Evolutionary conservation across 2,329 filamentous ascomycete genomes (phyloP), one percentile per base, ranked within the genome.

Genomic region (Sphaerulina vaccinii): DNA sequence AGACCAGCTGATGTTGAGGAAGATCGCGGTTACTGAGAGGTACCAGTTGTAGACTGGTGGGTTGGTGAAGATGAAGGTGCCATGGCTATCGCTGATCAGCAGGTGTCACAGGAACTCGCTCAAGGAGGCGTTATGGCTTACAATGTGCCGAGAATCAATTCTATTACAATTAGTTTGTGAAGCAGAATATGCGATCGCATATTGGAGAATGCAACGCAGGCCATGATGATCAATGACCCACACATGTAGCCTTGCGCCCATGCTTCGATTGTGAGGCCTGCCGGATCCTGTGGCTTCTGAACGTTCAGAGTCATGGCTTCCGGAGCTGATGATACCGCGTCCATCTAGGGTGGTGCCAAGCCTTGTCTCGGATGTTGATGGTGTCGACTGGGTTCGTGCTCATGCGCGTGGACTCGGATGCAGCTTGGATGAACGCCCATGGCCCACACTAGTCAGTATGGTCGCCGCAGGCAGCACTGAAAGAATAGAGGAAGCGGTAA

Each of bases 41-140:
- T 83, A 86, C 83, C 83, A 86, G 42, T 79, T 81, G 62, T 83
- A 84, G 2, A 72, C 71, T 0, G 79, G 79, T 7, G 72, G 73
- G 54, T 75, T 69, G 48, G 78, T 75, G 67, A 84, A 84, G 29
- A 82, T 77, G 64, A 82, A 83, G 52, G 80, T 67, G 6, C 80
- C 80, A 61, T 83, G 79, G 44, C 76, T 75, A 53, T 80, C 72
- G 3, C 78, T 55, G 18, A 58, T 57, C 8, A 64, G 32, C 16
- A 65, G 55, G 61, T 64, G 36, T 33, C 9, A 33, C 22, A 15
- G 43, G 21, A 18, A 16, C 21, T 29, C 9, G 6, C 6, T 44
- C 23, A 32, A 27, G n/a, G 24, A 18, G 19, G 18, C 18, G 11
- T 13, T 10, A 27, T 29, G 32, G 16, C 41, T 65, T 32, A 32